Base-by-base conservation (phyloP, 164 flowering plant species). In the Macadamia integrifolia region DNA sequence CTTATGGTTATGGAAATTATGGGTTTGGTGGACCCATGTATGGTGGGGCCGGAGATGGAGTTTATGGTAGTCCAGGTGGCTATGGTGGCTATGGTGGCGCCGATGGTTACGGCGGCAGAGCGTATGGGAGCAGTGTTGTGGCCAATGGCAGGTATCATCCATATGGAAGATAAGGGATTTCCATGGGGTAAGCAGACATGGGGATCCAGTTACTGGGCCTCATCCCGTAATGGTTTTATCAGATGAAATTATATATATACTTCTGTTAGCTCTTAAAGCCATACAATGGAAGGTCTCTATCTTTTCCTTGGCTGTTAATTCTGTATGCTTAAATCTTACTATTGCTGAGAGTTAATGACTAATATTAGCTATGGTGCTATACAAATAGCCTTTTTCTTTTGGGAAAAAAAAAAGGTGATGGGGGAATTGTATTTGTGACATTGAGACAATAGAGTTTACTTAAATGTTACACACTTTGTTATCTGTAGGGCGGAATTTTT, bases 11-110 rank as follows among this genome's bases (percentile, higher is more conserved):
- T 67, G 80, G 73, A 71, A 80, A 79, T 50, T 80, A 79, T 64
- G 73, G 85, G 30, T 82, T 64, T 72, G 82, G 87, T 71, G 88
- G 80, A 9, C 74, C 84, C 17, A 76, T 83, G 79, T 83, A 82
- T 62, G 73, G 79, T 62, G 75, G 62, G 70, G 77, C 70, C 64
- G 81, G 72, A 32, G 80, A 72, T 74, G 84, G 80, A 5, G 77
- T 68, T 13, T 85, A 74, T 73, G 79, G 78, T 28, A 49, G 50
- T 48, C 66, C 79, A 35, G 72, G 71, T 71, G 81, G 77, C 31
- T 84, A 81, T 69, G 78, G 74, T 28, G 73, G 64, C 12, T 59
- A 64, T 46, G 69, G 73, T 55, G 71, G 71, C 53, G 66, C 61
- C 57, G 75, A 67, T 50, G 70, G 78, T 17, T 50, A 61, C 58